Evolutionary conservation across 179 eudicot species (phyloP), one percentile per base, ranked within the genome.

Genomic region (Dionaea muscipula): DNA sequence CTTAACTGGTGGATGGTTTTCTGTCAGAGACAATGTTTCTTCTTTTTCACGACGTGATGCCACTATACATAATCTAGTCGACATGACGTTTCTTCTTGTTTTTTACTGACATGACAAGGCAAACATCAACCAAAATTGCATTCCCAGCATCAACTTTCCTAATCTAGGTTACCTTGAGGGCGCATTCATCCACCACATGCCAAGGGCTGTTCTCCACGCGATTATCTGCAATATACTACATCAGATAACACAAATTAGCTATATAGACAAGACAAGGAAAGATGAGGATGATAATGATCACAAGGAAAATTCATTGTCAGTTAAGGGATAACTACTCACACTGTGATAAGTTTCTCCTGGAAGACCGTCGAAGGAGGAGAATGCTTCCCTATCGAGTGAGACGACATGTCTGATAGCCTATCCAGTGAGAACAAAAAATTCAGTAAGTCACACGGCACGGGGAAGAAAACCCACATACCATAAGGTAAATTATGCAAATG

Each of bases 361-460:
- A 55, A 70, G 68, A 51, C 98, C 93, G 73, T 71, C 79, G 60
- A 82, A 39, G 24, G 98, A 91, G 46, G 81, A 81, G 64, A 73
- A 91, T 37, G 75, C 84, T 72, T 78, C 95, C 67, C 95, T 80
- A 67, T 87, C 95, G 57, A 91, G 83, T 25, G 95, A 91, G 57
- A 68, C 75, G 55, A 84, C 89, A 59, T 73, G 76, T 68, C 65
- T 87, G 59, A 68, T 68, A 50, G 98, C 96, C 98, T 91, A 47
- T 64, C 59, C 13, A 56, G 27, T 57, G 40, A 43, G 8, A 15
- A n/a, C 15, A 23, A n/a, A 15, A 17, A 38, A 46, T 11, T 51
- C 21, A 26, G 37, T 28, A 25, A 69, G 50, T 23, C 9, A 55
- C 33, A n/a, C 21, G 0, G 15, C 12, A 9, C n/a, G 44, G n/a